Evolutionary conservation across 768 basidiomycete genomes (phyloP), one percentile per base, ranked within the genome.

Genomic region (Trametes coccinea): DNA sequence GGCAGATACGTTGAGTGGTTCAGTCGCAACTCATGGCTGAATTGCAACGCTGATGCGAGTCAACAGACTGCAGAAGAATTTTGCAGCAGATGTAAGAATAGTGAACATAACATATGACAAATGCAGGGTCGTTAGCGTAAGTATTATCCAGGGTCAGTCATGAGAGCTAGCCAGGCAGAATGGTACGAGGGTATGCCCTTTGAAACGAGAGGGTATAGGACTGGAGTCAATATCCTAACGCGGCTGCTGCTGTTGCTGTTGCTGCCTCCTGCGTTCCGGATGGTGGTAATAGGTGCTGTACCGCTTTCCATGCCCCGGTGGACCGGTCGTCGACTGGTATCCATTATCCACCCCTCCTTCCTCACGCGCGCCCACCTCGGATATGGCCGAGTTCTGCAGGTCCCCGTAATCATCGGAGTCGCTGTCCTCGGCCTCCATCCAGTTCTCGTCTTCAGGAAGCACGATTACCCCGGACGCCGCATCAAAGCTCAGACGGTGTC

Each of bases 281-380:
- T 93, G 93, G 71, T 93, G 93, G 66, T 88, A 93, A 68, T 93
- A 93, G 30, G 90, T 93, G 37, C 84, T 82, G 72, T 91, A 88
- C 31, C 89, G 78, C 64, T 83, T 86, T 16, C 80, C 76, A n/a
- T 79, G 76, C 5, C 76, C 74, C 47, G 51, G 72, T 47, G 72
- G 64, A 6, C 74, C 65, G 30, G 71, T 39, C n/a, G 49, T 65
- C 55, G 66, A 43, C 49, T 54, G 68, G 57, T 52, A 59, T 69
- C 62, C 63, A 68, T 65, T 59, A 53, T 68, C 60, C 10, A 63
- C 67, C 13, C 63, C 69, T 47, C 62, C 69, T 2, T 57, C 61
- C 30, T 52, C 5, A 44, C 34, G 58, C 27, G 71, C 51, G 45
- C 71, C 72, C 48, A 73, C 74, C 49, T 51, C 57, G 2, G 57